Percentiles rank a stretch among this genome's conserved stretches.
These are phyloP conservation scores for Emergomyces africanus DNA, from an alignment of 2,329 filamentous ascomycete species.

Conservation along the genomic window DNA sequence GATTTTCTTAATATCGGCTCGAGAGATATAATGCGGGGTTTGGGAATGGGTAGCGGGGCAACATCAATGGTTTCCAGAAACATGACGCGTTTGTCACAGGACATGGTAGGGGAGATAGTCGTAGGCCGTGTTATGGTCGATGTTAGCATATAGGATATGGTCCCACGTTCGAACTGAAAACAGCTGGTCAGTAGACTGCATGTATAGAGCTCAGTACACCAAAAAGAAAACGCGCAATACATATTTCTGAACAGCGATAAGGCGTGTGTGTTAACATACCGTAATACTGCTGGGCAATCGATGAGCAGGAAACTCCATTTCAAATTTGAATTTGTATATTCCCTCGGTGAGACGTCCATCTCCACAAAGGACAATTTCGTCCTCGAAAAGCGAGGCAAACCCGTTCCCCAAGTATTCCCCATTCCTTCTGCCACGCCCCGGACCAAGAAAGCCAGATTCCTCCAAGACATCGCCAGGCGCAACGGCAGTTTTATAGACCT, in stretches of 20 bases:
- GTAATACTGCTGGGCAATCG: slow-evolving; percentile 76
- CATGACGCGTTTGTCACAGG: slow-evolving; percentile 68
- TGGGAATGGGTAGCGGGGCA: slow-evolving; percentile 58
- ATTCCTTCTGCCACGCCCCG: slow-evolving; percentile 40
- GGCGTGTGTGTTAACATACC: slow-evolving; percentile 46
- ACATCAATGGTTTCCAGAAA: slow-evolving; percentile 78
- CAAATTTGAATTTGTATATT: slow-evolving; percentile 54
- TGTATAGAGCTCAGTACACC: not conserved
- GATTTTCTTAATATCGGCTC: slow-evolving; percentile 68
- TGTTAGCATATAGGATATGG: slow-evolving; percentile 81
- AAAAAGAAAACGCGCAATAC: slow-evolving; percentile 3
- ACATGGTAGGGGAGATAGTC: slow-evolving; percentile 65
- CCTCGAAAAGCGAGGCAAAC: slow-evolving; percentile 51
- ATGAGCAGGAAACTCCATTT: slow-evolving; percentile 47
- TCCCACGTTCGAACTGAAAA: slow-evolving; percentile 87
- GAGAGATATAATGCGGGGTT: slow-evolving; percentile 70
- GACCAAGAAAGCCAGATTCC: slow-evolving; percentile 38
- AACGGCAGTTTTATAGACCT: slow-evolving; percentile 51
- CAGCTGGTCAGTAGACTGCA: not conserved
- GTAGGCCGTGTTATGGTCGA: slow-evolving; percentile 82
- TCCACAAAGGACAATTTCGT: slow-evolving; percentile 51
- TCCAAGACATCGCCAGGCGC: slow-evolving; percentile 42
- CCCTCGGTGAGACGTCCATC: slow-evolving; percentile 51
- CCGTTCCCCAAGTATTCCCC: slow-evolving; percentile 51
- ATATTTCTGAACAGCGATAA: slow-evolving; percentile 2